Evolutionary conservation across 176 grass and related monocot species (phyloP).

Genomic region (Hordeum vulgare): DNA sequence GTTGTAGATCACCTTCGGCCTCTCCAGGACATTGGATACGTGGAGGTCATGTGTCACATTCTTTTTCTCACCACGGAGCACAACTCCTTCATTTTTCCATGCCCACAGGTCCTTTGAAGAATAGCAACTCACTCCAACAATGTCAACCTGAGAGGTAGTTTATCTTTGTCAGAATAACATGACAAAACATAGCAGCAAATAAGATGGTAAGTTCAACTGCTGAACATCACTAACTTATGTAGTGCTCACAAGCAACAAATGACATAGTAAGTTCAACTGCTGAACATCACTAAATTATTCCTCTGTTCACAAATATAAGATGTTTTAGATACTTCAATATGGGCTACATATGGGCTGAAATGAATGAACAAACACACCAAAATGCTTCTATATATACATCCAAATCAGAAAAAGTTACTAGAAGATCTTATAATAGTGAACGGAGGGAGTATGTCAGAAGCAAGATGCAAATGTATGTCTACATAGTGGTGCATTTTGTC

Average conservation of each 20-base stretch:
- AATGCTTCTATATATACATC: no score
- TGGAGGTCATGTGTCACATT: conserved; percentile 80
- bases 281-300: background rate
- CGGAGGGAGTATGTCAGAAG: background rate
- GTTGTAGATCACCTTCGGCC: conserved; percentile 97
- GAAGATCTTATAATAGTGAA: no score
- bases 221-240: background rate
- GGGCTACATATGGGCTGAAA: no score
- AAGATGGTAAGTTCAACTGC: background rate
- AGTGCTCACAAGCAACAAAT: background rate
- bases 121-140: conserved; percentile 93
- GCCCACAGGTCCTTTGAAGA: conserved; percentile 83
- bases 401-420: no score
- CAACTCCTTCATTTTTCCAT: conserved; percentile 93
- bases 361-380: no score
- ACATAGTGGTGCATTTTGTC: background rate
- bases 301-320: no score
- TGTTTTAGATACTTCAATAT: no score
- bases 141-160: conserved; percentile 65
- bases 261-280: background rate
- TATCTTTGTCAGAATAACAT: conserved; percentile 9
- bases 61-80: conserved; percentile 65
- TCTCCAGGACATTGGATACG: conserved; percentile 94
- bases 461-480: background rate
- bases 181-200: background rate